A percentile compares a stretch with the other conserved stretches of the same genome.
Conservation (phyloP, 768 basidiomycete genomes). For the Mycena vulgaris region DNA sequence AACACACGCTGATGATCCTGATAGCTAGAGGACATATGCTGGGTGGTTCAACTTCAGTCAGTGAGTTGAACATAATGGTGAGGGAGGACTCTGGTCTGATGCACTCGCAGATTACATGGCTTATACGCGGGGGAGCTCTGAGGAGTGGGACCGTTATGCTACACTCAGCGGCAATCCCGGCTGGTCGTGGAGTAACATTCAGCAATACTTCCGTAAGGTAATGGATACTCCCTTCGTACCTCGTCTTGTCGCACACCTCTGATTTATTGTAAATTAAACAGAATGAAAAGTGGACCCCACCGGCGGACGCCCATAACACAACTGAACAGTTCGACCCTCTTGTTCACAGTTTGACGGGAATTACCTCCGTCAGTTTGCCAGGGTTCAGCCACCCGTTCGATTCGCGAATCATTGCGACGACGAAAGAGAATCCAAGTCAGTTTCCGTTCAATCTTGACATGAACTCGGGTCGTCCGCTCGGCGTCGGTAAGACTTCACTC, state of each 20-base stretch:
- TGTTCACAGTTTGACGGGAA: slow-evolving; percentile 48
- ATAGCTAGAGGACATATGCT: slow-evolving; percentile 48
- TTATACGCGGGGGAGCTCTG: slow-evolving; percentile 50
- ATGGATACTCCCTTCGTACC: not conserved
- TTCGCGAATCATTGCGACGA: slow-evolving; percentile 44
- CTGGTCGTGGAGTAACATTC: slow-evolving; percentile 55
- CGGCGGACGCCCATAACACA: slow-evolving; percentile 50
- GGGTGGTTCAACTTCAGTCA: slow-evolving; percentile 51
- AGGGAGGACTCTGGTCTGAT: not conserved
- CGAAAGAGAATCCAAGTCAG: slow-evolving; percentile 41
- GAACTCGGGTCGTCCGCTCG: slow-evolving; percentile 53
- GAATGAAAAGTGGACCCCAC: slow-evolving; percentile 50
- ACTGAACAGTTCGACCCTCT: slow-evolving; percentile 50
- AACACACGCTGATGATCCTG: not conserved
- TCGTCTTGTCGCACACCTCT: not conserved
- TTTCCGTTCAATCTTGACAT: slow-evolving; percentile 57
- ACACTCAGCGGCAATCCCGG: slow-evolving; percentile 58
- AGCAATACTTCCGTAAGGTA: slow-evolving; percentile 46
- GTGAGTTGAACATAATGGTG: slow-evolving; percentile 36
- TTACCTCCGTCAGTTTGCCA: slow-evolving; percentile 46
- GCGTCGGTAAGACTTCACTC: slow-evolving; percentile 45
- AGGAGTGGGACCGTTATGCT: slow-evolving; percentile 70
- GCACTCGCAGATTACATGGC: slow-evolving; percentile 41
- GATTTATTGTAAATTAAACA: slow-evolving; percentile 23
- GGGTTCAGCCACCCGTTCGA: slow-evolving; percentile 46